Percentiles rank a stretch among this genome's conserved stretches.
phyloP scores from a whole-genome alignment of 2,329 filamentous ascomycete species.

The Penicillium sclerotigenum region DNA sequence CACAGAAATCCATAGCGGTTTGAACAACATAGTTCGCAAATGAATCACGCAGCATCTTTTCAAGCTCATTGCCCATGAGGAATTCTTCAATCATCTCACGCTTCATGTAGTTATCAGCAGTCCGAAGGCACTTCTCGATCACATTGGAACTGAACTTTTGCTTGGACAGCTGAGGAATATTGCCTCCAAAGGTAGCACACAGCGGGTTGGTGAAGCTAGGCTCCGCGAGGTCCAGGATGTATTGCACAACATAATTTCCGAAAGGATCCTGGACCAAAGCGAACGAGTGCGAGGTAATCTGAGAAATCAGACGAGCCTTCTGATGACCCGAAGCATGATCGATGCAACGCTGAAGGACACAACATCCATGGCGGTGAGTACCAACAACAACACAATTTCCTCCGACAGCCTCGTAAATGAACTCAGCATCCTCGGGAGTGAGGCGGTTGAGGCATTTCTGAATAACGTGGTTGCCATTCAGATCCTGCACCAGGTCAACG shows the following conservation, averaged over 20 bases:
- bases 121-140: constrained; percentile 92
- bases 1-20: constrained; percentile 85
- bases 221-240: constrained; percentile 93
- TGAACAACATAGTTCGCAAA: constrained; percentile 98
- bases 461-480: constrained; percentile 98
- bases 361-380: constrained; percentile 96
- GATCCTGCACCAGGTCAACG: constrained; percentile 90
- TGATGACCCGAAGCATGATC: constrained; percentile 91
- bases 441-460: constrained; percentile 98
- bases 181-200: constrained; percentile 72
- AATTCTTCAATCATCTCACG: constrained; percentile 85
- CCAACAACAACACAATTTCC: constrained; percentile 83
- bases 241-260: constrained; percentile 98
- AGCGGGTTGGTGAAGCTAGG: constrained; percentile 83
- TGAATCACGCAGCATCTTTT: constrained; percentile 83
- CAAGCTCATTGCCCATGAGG: constrained; percentile 69
- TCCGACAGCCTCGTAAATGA: constrained; percentile 95
- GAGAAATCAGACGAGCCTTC: constrained; percentile 77
- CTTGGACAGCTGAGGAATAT: constrained; percentile 71
- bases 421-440: constrained; percentile 76
- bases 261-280: constrained; percentile 93
- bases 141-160: constrained; percentile 99
- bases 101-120: constrained; percentile 69
- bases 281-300: constrained; percentile 86
- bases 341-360: constrained; percentile 95